A percentile compares a stretch with the other conserved stretches of the same genome.
Conservation (phyloP, 2,329 filamentous ascomycete species). For the Fusarium sp. region DNA sequence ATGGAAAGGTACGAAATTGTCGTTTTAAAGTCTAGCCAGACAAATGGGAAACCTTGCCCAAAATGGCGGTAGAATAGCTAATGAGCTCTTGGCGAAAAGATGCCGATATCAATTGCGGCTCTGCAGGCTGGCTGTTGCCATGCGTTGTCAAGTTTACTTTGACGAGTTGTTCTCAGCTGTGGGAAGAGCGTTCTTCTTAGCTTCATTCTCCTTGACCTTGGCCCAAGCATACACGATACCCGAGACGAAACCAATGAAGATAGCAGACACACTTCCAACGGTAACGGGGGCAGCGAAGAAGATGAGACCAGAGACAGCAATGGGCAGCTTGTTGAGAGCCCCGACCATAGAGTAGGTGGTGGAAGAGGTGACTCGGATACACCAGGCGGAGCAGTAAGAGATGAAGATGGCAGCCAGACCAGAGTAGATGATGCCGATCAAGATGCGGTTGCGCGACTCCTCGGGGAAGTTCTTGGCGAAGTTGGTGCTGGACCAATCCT, state of each 20-base stretch:
- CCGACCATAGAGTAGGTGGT: slow-evolving; percentile 99
- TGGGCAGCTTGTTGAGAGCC: slow-evolving; percentile 96
- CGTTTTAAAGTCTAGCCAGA: slow-evolving; percentile 17
- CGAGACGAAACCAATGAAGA: slow-evolving; percentile 90
- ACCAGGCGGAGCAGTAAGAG: slow-evolving; percentile 99
- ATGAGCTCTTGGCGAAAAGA: neutral
- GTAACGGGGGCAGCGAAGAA: slow-evolving; percentile 98
- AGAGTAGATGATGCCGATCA: slow-evolving; percentile 93
- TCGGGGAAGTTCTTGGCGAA: slow-evolving; percentile 88
- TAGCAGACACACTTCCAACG: slow-evolving; percentile 92
- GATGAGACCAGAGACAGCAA: slow-evolving; percentile 90
- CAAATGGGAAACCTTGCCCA: slow-evolving; percentile 1
- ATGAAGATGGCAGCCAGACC: slow-evolving; percentile 96
- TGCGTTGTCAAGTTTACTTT: slow-evolving; percentile 27
- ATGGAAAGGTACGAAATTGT: slow-evolving; percentile 21
- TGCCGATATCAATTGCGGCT: neutral
- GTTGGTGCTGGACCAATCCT: slow-evolving; percentile 94
- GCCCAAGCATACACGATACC: slow-evolving; percentile 92
- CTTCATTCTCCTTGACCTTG: slow-evolving; percentile 70
- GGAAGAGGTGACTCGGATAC: slow-evolving; percentile 95
- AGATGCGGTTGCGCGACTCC: slow-evolving; percentile 82
- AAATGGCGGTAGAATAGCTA: slow-evolving; percentile 3
- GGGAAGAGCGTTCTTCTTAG: slow-evolving; percentile 67
- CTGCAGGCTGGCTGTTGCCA: neutral
- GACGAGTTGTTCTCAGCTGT: slow-evolving; percentile 63